Conservation (phyloP, 1,284 basidiomycete genomes). For the Apiotrichum veenhuisii region DNA sequence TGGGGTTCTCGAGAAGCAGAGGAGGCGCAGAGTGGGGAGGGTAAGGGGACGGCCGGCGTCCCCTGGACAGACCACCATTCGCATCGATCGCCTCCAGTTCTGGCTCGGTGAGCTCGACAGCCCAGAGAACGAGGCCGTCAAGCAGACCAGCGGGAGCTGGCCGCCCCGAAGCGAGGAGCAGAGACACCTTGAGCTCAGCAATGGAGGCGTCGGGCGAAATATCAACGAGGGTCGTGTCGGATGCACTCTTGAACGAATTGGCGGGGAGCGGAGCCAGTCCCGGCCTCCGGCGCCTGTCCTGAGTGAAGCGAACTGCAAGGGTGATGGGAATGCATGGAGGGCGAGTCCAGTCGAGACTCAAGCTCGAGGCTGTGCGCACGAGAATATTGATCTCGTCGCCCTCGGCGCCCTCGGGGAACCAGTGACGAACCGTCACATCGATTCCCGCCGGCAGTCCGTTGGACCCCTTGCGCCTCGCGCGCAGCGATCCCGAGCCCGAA, state of each 20-base stretch:
- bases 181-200: slow-evolving; percentile 35
- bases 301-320: slow-evolving; percentile 8
- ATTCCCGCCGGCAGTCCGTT: not conserved
- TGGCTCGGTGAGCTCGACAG: slow-evolving; percentile 41
- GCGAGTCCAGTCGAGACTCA: slow-evolving; percentile 8
- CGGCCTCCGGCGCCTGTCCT: not conserved
- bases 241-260: slow-evolving; percentile 1
- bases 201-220: slow-evolving; percentile 30
- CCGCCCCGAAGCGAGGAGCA: slow-evolving; percentile 33
- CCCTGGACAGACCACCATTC: slow-evolving; percentile 34
- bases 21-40: slow-evolving; percentile 37
- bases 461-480: slow-evolving; percentile 1
- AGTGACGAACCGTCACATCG: slow-evolving; percentile 16
- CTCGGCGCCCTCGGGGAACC: slow-evolving; percentile 16
- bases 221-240: slow-evolving; percentile 31
- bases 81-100: slow-evolving; percentile 44
- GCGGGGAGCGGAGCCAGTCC: not conserved
- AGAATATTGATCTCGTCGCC: slow-evolving; percentile 25
- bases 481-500: slow-evolving; percentile 7
- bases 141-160: slow-evolving; percentile 11
- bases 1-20: slow-evolving; percentile 26
- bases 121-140: slow-evolving; percentile 36
- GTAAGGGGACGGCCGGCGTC: slow-evolving; percentile 36
- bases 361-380: slow-evolving; percentile 23
- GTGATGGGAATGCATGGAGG: slow-evolving; percentile 6